These are phyloP conservation scores for Trametes elegans DNA, from an alignment of 768 basidiomycete species.

Conservation along the genomic window DNA sequence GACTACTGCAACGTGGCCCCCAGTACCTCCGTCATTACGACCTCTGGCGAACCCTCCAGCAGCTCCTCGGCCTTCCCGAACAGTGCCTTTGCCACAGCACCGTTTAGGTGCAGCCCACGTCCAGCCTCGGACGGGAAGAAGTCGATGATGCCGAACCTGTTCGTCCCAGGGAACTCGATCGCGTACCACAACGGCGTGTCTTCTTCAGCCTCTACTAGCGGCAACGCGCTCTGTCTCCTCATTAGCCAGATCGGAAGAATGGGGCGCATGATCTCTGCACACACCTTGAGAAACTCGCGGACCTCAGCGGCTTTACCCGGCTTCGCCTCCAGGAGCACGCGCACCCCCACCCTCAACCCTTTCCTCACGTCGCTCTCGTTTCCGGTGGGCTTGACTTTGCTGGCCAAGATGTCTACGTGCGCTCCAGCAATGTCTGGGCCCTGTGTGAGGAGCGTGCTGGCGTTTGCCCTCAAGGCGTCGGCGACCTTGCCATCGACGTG, in stretches of 20 bases:
- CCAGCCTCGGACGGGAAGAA: slow-evolving; percentile 36
- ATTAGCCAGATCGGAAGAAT: not conserved
- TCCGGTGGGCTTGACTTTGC: slow-evolving; percentile 27
- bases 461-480: slow-evolving; percentile 35
- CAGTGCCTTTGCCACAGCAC: slow-evolving; percentile 36
- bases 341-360: slow-evolving; percentile 32
- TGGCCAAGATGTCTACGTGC: slow-evolving; percentile 31
- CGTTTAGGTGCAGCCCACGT: slow-evolving; percentile 33
- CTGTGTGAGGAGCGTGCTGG: slow-evolving; percentile 28
- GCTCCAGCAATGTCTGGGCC: slow-evolving; percentile 28
- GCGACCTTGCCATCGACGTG: slow-evolving; percentile 38
- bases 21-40: slow-evolving; percentile 35
- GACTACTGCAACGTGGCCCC: slow-evolving; percentile 26
- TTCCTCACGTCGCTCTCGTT: slow-evolving; percentile 22
- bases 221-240: slow-evolving; percentile 28
- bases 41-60: slow-evolving; percentile 31
- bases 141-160: slow-evolving; percentile 38
- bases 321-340: slow-evolving; percentile 37
- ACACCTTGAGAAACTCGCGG: slow-evolving; percentile 36
- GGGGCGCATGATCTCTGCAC: slow-evolving; percentile 2
- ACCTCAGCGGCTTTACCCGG: slow-evolving; percentile 35
- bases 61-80: slow-evolving; percentile 34
- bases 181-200: slow-evolving; percentile 39
- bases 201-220: slow-evolving; percentile 35
- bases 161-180: slow-evolving; percentile 36